These are phyloP conservation scores for Aspergillus sp. DNA, from an alignment of 2,329 filamentous ascomycete species.

Conservation along the genomic window DNA sequence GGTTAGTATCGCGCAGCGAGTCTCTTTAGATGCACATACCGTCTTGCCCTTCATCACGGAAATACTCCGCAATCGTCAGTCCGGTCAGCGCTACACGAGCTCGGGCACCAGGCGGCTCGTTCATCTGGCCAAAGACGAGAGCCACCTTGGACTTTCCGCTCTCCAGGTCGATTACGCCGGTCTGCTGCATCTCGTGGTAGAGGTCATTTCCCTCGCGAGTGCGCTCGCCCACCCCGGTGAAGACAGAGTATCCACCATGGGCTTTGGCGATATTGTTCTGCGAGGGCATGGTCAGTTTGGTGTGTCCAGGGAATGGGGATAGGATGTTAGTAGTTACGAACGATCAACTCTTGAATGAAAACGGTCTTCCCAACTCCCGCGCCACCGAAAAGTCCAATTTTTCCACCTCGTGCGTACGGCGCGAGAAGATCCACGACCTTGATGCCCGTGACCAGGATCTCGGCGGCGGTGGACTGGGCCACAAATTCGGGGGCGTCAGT, in stretches of 20 bases:
- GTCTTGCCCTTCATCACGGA: slow-evolving; percentile 88
- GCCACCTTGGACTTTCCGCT: slow-evolving; percentile 99
- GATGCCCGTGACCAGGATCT: slow-evolving; percentile 98
- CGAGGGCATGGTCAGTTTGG: background rate
- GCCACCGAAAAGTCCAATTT: slow-evolving; percentile 99
- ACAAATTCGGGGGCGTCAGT: slow-evolving; percentile 86
- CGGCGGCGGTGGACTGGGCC: slow-evolving; percentile 93
- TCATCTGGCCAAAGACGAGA: slow-evolving; percentile 99
- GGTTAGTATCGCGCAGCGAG: too few relatives aligned
- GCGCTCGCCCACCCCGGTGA: slow-evolving; percentile 99
- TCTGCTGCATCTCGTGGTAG: slow-evolving; percentile 99
- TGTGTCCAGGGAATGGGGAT: background rate
- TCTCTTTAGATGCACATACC: too few relatives aligned
- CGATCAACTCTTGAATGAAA: slow-evolving; percentile 99
- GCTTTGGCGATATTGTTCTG: slow-evolving; percentile 99
- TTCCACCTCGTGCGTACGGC: slow-evolving; percentile 99
- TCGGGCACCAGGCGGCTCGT: slow-evolving; percentile 99
- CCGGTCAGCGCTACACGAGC: slow-evolving; percentile 99
- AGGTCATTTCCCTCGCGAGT: slow-evolving; percentile 99
- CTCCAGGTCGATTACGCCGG: slow-evolving; percentile 98
- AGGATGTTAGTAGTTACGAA: too few relatives aligned
- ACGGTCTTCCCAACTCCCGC: slow-evolving; percentile 99
- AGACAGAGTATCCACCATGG: slow-evolving; percentile 99
- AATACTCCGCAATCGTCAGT: slow-evolving; percentile 52
- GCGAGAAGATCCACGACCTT: slow-evolving; percentile 99